phyloP scores from a whole-genome alignment of 805 yeast genomes.

The Maudiozyma bulderi region DNA sequence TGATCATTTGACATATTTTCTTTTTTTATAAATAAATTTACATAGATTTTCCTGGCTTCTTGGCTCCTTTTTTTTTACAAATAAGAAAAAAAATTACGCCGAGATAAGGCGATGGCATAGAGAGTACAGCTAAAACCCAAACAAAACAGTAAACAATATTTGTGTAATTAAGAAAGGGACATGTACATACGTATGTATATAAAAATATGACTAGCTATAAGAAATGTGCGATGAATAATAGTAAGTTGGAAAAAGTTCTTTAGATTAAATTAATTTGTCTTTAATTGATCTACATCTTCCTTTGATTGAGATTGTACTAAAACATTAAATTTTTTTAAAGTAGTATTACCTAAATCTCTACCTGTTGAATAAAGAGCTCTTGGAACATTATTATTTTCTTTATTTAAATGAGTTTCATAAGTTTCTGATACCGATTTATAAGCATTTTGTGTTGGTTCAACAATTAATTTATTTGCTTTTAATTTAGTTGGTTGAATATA shows the following conservation, averaged over 20 bases:
- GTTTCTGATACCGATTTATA: constrained; percentile 23
- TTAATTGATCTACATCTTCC: background rate
- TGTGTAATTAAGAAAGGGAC: too few relatives aligned
- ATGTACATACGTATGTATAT: too few relatives aligned
- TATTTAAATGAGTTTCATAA: constrained; percentile 12
- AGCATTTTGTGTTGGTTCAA: constrained; percentile 17
- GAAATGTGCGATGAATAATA: too few relatives aligned
- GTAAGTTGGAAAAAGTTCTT: background rate
- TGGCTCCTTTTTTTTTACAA: too few relatives aligned
- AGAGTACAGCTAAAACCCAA: too few relatives aligned
- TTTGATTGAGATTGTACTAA: background rate
- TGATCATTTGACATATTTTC: too few relatives aligned
- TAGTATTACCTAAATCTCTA: constrained; percentile 21
- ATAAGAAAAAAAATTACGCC: too few relatives aligned
- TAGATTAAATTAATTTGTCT: constrained; percentile 1
- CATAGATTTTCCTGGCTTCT: too few relatives aligned
- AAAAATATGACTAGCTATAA: too few relatives aligned
- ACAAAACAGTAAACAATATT: too few relatives aligned
- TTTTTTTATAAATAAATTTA: too few relatives aligned
- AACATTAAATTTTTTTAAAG: constrained; percentile 21
- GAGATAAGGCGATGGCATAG: too few relatives aligned
- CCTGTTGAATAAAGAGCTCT: constrained; percentile 27
- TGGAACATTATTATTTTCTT: constrained; percentile 17
- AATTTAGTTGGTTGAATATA: constrained; percentile 19
- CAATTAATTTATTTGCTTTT: constrained; percentile 16